phyloP scores from a whole-genome alignment of 2,329 filamentous ascomycete genomes.

The Colletotrichum liriopes region DNA sequence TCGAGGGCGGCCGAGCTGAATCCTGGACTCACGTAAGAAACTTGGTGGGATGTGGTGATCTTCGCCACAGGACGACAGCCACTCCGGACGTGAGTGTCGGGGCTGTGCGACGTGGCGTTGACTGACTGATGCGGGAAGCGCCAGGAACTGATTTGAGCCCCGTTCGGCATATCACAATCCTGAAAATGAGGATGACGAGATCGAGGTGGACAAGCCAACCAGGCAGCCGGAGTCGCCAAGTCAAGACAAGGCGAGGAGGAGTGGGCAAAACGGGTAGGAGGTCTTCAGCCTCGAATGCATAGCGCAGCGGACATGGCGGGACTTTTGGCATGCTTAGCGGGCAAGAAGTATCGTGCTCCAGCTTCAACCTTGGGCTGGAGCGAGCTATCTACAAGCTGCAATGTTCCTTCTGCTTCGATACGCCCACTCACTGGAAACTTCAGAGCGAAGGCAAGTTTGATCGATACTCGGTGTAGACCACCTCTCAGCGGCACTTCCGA shows the following conservation, averaged over 20 bases:
- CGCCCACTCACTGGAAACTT: neutral
- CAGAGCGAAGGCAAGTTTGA: neutral
- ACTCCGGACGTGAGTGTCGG: conserved; percentile 10
- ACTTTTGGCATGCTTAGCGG: neutral
- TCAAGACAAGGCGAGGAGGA: conserved; percentile 6
- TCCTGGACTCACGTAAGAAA: conserved; percentile 39
- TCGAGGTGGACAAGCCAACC: neutral
- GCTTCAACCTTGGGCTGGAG: neutral
- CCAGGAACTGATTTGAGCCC: neutral
- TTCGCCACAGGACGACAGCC: conserved; percentile 10
- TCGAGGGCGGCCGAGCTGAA: conserved; percentile 1
- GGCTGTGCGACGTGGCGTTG: conserved; percentile 36
- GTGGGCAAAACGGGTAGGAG: neutral
- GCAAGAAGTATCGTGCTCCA: neutral
- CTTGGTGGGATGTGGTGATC: conserved; percentile 8
- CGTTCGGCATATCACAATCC: neutral
- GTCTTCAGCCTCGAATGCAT: conserved; percentile 11
- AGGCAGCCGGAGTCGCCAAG: neutral
- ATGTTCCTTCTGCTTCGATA: neutral
- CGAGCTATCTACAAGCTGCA: neutral
- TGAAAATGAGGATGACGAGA: neutral
- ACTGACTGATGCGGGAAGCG: conserved; percentile 18
- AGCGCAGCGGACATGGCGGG: too few relatives aligned
- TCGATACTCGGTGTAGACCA: neutral
- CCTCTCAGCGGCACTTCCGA: neutral